Percentiles rank a stretch among this genome's conserved stretches.
These are phyloP conservation scores for Geranomyces michiganensis DNA, from an alignment of 192 early-diverging fungal genomes.

Conservation along the genomic window DNA sequence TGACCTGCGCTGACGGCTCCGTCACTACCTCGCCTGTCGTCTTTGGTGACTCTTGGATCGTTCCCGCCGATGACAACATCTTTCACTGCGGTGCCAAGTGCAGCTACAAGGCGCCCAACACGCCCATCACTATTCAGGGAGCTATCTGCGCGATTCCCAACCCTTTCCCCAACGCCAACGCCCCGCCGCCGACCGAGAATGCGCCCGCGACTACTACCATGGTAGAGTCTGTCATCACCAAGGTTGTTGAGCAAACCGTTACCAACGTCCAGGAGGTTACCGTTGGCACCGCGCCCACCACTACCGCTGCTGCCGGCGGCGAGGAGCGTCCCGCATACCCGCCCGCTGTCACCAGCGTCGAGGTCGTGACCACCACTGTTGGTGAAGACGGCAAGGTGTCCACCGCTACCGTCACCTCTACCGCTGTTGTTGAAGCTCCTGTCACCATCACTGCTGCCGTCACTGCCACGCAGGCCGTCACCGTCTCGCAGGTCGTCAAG, in stretches of 20 bases:
- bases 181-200: not conserved
- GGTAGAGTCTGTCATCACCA: not conserved
- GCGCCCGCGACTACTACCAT: not conserved
- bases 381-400: not conserved
- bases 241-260: constrained; percentile 7
- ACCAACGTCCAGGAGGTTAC: not conserved
- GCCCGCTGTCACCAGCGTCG: not conserved
- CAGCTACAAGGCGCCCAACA: not conserved
- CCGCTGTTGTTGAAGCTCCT: not conserved
- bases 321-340: too few species aligned
- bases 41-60: constrained; percentile 30
- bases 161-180: not conserved
- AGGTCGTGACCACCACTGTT: not conserved
- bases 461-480: not conserved
- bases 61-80: constrained; percentile 21
- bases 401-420: not conserved
- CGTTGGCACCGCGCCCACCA: not conserved
- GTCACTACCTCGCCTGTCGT: constrained; percentile 4
- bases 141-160: not conserved
- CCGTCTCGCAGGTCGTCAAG: constrained; percentile 2
- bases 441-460: constrained; percentile 10
- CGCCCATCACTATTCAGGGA: not conserved
- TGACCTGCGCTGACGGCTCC: constrained; percentile 19
- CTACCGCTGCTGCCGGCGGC: not conserved
- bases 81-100: constrained; percentile 26